Evolutionary conservation across 495 filamentous ascomycete genomes (phyloP).

Genomic region (Penicillium pancosmium): DNA sequence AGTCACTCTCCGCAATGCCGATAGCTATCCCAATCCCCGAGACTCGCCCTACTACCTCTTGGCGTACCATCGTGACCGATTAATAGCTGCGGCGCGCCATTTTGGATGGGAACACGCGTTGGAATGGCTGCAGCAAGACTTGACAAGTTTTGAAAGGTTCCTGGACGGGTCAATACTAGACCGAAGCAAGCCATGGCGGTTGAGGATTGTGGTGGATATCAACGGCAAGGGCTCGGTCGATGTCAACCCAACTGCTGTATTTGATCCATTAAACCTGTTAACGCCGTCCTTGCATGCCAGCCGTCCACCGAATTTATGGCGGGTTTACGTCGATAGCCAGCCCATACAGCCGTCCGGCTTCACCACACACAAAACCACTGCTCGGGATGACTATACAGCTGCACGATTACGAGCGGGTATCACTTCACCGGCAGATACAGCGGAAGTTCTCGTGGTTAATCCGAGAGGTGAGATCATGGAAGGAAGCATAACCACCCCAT

Average conservation of each 20-base stretch:
- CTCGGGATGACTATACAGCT: slow-evolving; percentile 64
- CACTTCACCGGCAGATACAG: slow-evolving; percentile 45
- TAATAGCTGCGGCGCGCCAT: slow-evolving; percentile 70
- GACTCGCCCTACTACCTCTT: slow-evolving; percentile 82
- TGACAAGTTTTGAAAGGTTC: slow-evolving; percentile 26
- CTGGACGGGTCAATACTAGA: slow-evolving; percentile 43
- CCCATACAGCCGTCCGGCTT: slow-evolving; percentile 59
- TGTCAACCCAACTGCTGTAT: slow-evolving; percentile 47
- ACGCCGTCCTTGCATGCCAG: slow-evolving; percentile 36
- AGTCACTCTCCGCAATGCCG: slow-evolving; percentile 41
- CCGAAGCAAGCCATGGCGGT: slow-evolving; percentile 42
- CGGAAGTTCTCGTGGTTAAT: slow-evolving; percentile 78
- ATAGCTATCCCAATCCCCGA: slow-evolving; percentile 40
- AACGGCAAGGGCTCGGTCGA: slow-evolving; percentile 55
- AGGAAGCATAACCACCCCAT: slow-evolving; percentile 78
- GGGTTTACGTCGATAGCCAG: slow-evolving; percentile 58
- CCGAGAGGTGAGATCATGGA: slow-evolving; percentile 75
- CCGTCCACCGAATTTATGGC: slow-evolving; percentile 31
- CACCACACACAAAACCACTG: slow-evolving; percentile 77
- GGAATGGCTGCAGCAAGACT: slow-evolving; percentile 35
- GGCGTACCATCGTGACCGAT: slow-evolving; percentile 77
- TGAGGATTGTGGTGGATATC: slow-evolving; percentile 56
- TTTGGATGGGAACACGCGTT: slow-evolving; percentile 60
- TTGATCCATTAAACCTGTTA: slow-evolving; percentile 56
- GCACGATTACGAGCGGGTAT: slow-evolving; percentile 63